Base-by-base conservation (phyloP, 164 flowering plant genomes). In the Vitis amurensis region DNA sequence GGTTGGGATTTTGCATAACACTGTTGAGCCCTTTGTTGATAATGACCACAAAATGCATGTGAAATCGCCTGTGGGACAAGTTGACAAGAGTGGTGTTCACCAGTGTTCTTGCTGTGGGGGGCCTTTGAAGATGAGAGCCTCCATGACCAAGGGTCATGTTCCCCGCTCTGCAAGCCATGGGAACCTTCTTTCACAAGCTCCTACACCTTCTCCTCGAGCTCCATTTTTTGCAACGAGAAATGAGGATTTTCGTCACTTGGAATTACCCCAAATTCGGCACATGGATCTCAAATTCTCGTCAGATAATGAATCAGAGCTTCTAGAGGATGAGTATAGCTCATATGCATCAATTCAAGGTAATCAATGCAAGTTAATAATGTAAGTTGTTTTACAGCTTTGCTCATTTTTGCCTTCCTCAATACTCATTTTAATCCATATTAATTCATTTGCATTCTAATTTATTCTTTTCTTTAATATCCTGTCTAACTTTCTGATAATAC, bases 61-160 rank as follows among this genome's bases (percentile, higher is more conserved):
- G 73, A 75, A 77, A 49, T 62, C 74, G 56, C 80, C 82, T 4
- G 37, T 62, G 8, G 72, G 64, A 5, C 69, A 12, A 11, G 68
- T 57, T 12, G 87, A 74, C 67, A 73, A 74, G 55, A 70, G 76
- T 23, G 65, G 68, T 16, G 19, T 23, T 11, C 37, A 64, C 4
- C 31, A 76, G 50, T 94, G 98, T 76, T 88, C 93, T 9, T 93
- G 97, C 63, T 91, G 97, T 61, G 88, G 89, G 16, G 91, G 71
- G 70, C 81, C 85, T 4, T 59, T 91, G 80, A 84, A 87, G 70
- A 71, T 55, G 49, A 86, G 69, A 55, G 2, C 79, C 11, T 58
- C 80, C 2, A 57, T 16, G 23, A 15, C 55, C 8, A 73, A 72
- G 62, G 73, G 68, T 30, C 69, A 50, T 15, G 66, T 9, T 2